Conservation (phyloP, 345 rosid species). For the Euphorbia lathyris region DNA sequence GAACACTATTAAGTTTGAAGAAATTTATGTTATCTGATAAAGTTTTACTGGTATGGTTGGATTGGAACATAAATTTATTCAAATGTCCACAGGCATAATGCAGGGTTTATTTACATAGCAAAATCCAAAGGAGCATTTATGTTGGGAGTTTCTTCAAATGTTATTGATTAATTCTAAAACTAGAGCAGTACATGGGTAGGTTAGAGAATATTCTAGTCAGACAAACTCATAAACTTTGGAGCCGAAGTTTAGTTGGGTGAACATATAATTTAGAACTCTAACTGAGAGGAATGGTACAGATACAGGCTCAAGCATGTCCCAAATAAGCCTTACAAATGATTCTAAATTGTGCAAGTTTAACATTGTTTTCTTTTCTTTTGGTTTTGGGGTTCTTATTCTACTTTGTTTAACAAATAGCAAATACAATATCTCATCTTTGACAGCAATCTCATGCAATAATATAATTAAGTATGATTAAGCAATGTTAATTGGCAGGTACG, state of each 20-base stretch:
- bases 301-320: background rate
- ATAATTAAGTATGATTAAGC: background rate
- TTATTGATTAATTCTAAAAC: background rate
- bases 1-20: background rate
- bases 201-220: background rate
- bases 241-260: background rate
- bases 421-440: background rate
- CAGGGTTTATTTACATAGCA: background rate
- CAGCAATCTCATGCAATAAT: background rate
- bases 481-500: slow-evolving; percentile 48
- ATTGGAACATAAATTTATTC: background rate
- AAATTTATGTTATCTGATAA: no score
- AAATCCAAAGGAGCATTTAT: background rate
- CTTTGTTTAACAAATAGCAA: background rate
- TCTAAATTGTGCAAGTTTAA: background rate
- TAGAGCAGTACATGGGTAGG: background rate
- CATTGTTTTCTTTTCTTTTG: background rate
- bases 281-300: background rate
- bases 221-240: background rate
- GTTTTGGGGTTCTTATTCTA: background rate
- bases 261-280: background rate
- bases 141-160: background rate
- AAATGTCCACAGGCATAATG: background rate
- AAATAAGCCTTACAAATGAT: background rate
- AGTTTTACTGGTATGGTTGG: no score